phyloP scores from a whole-genome alignment of 192 early-diverging fungal genomes.

The Podila epicladia region DNA sequence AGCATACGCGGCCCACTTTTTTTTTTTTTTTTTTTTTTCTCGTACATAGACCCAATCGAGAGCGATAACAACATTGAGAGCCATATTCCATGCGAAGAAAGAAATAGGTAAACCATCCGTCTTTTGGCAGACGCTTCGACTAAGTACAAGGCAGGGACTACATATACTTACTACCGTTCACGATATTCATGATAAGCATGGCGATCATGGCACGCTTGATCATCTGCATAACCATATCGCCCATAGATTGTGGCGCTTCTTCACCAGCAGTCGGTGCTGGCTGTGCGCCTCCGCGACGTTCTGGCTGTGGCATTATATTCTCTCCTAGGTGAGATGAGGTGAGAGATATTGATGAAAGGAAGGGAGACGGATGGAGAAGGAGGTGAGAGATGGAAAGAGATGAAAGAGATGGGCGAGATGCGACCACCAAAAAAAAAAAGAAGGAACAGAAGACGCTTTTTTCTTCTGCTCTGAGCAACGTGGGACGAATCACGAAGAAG shows the following conservation, averaged over 20 bases:
- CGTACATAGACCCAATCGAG: too few species aligned
- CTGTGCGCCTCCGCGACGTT: conserved; percentile 21
- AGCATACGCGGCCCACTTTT: not conserved
- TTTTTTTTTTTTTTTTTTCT: too few species aligned
- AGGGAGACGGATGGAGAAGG: not conserved
- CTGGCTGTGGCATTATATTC: conserved; percentile 25
- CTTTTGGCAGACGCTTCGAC: too few species aligned
- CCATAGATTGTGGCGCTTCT: not conserved
- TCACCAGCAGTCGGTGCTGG: not conserved
- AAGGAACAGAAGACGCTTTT: too few species aligned
- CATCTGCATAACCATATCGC: not conserved
- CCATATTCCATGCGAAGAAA: too few species aligned
- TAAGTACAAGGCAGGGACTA: not conserved
- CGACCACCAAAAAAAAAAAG: too few species aligned
- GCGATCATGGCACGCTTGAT: conserved; percentile 3
- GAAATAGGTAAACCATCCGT: too few species aligned
- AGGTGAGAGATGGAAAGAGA: not conserved
- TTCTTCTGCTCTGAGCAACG: too few species aligned
- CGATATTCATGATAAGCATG: not conserved
- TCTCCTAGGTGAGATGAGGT: not conserved
- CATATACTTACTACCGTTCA: conserved; percentile 3
- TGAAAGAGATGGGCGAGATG: too few species aligned
- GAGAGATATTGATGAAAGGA: not conserved
- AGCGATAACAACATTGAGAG: too few species aligned
- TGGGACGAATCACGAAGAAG: too few species aligned